Evolutionary conservation across 805 yeast species (phyloP).

Genomic region (Wickerhamomyces ciferrii): DNA sequence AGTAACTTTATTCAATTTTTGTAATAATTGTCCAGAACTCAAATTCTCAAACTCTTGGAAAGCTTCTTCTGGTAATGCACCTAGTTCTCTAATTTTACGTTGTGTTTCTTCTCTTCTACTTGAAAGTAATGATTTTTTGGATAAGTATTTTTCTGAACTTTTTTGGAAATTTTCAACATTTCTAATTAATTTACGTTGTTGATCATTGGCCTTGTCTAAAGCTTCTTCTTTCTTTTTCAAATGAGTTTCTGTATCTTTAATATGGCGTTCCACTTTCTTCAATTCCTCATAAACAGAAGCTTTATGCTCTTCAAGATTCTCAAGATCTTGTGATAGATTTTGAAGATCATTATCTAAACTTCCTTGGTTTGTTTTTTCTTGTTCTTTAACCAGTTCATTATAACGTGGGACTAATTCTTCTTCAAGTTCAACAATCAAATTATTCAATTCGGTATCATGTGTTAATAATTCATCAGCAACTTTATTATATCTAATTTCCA

Average conservation of each 20-base stretch:
- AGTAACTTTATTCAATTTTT: constrained; percentile 47
- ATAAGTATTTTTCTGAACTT: constrained; percentile 55
- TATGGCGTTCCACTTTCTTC: constrained; percentile 19
- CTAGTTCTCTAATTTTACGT: constrained; percentile 71
- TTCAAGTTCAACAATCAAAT: constrained; percentile 49
- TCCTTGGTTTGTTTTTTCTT: constrained; percentile 11
- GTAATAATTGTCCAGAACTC: constrained; percentile 48
- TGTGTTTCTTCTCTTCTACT: constrained; percentile 68
- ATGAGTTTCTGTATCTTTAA: constrained; percentile 14
- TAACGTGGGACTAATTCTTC: constrained; percentile 53
- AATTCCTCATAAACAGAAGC: constrained; percentile 20
- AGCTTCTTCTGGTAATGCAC: constrained; percentile 87
- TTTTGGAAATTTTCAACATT: constrained; percentile 59
- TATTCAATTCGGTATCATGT: constrained; percentile 41
- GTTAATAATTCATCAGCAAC: constrained; percentile 34
- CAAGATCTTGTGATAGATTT: constrained; percentile 15
- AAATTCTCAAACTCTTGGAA: constrained; percentile 42
- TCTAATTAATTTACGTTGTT: constrained; percentile 47
- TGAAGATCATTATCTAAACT: constrained; percentile 14
- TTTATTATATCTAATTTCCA: constrained; percentile 36
- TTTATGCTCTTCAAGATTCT: constrained; percentile 26
- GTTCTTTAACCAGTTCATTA: constrained; percentile 28
- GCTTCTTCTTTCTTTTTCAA: constrained; percentile 29
- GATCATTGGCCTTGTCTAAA: constrained; percentile 46
- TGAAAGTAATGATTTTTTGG: constrained; percentile 54